A percentile compares a stretch with the other conserved stretches of the same genome.
phyloP scores from a whole-genome alignment of 768 basidiomycete genomes.

The Leccinum sublutescens region DNA sequence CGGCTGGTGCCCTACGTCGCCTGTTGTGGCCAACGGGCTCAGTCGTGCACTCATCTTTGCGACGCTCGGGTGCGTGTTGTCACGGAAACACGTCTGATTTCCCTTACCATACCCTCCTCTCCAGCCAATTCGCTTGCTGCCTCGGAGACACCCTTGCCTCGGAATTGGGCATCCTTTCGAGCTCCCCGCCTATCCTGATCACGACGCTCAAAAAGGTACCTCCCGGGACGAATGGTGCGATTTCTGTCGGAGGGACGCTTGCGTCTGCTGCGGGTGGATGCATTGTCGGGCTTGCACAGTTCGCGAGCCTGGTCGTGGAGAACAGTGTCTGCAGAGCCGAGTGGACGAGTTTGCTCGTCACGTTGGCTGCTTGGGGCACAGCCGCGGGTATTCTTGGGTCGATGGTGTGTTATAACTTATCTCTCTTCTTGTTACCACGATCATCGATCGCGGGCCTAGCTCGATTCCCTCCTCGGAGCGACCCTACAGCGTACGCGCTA shows the following conservation, averaged over 20 bases:
- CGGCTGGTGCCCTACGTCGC: slow-evolving; percentile 64
- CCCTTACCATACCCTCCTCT: not conserved
- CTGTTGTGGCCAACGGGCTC: slow-evolving; percentile 43
- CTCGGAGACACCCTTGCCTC: slow-evolving; percentile 92
- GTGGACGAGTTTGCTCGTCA: slow-evolving; percentile 53
- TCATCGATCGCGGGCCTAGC: slow-evolving; percentile 35
- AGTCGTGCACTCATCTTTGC: slow-evolving; percentile 63
- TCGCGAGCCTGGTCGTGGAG: slow-evolving; percentile 59
- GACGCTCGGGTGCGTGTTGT: slow-evolving; percentile 56
- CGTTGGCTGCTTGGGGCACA: slow-evolving; percentile 57
- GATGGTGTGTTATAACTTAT: slow-evolving; percentile 49
- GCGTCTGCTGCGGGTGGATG: slow-evolving; percentile 74
- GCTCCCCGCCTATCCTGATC: slow-evolving; percentile 65
- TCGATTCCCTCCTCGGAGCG: slow-evolving; percentile 87
- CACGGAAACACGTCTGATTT: not conserved
- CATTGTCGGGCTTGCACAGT: slow-evolving; percentile 59
- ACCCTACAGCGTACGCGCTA: slow-evolving; percentile 82
- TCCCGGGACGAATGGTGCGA: slow-evolving; percentile 88
- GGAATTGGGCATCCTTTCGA: slow-evolving; percentile 86
- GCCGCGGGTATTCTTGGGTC: slow-evolving; percentile 77
- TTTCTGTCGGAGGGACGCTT: slow-evolving; percentile 72
- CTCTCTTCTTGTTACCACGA: not conserved
- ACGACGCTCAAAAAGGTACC: slow-evolving; percentile 77
- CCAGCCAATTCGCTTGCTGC: slow-evolving; percentile 84
- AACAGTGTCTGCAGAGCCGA: slow-evolving; percentile 87